phyloP scores from a whole-genome alignment of 148 eudicot genomes.

The Silene uniflora region DNA sequence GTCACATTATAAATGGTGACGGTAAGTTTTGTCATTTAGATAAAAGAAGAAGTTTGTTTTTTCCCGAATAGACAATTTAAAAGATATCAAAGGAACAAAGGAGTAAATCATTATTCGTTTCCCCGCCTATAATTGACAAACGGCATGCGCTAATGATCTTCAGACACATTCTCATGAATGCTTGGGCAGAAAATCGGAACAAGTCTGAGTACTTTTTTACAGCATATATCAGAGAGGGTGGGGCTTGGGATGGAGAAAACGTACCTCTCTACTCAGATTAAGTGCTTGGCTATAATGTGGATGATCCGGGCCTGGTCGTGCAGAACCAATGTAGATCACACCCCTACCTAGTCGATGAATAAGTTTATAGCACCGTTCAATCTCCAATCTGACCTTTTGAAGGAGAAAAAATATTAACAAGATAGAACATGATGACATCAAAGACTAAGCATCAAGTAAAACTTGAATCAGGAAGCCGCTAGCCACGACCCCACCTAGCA shows the following conservation, averaged over 20 bases:
- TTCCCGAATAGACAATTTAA: too few relatives aligned
- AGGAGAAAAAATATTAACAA: constrained; percentile 7
- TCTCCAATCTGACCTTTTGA: constrained; percentile 76
- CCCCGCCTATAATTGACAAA: too few relatives aligned
- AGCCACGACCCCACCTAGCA: too few relatives aligned
- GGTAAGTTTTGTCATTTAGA: too few relatives aligned
- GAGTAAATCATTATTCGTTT: background rate
- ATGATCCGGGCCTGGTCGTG: constrained; percentile 67
- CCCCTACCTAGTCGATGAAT: constrained; percentile 87
- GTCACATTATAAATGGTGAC: too few relatives aligned
- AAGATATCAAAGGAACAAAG: too few relatives aligned
- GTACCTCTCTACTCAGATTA: constrained; percentile 63
- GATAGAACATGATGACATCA: background rate
- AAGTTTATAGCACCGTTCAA: constrained; percentile 74
- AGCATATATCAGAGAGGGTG: background rate
- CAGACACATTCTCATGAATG: background rate
- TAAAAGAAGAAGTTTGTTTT: too few relatives aligned
- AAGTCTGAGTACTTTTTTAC: background rate
- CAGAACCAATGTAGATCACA: constrained; percentile 83
- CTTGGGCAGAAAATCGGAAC: background rate
- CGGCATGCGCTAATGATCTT: background rate
- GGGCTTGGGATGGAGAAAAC: constrained; percentile 18
- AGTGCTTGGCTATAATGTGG: constrained; percentile 63
- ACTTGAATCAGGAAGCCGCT: background rate
- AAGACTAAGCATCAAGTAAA: background rate